Conservation (phyloP, 1,284 basidiomycete genomes). For the Tylopilus orsonianus region DNA sequence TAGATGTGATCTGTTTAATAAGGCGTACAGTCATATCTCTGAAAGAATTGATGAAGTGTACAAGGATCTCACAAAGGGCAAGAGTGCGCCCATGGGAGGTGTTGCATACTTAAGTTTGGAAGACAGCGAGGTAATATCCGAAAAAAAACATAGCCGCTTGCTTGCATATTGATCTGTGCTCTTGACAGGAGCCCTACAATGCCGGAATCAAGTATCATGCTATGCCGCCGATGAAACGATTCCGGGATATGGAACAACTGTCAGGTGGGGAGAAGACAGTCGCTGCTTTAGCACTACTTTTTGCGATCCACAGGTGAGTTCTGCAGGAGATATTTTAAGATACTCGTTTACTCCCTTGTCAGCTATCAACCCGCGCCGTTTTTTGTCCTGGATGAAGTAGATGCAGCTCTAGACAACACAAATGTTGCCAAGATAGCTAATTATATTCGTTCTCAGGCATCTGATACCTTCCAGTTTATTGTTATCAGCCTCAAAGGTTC, state of each 20-base stretch:
- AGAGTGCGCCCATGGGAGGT: slow-evolving; percentile 90
- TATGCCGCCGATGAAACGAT: slow-evolving; percentile 99
- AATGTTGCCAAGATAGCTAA: slow-evolving; percentile 93
- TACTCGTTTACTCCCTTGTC: slow-evolving; percentile 5
- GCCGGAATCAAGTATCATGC: slow-evolving; percentile 98
- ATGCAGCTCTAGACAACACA: slow-evolving; percentile 94
- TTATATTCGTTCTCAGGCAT: slow-evolving; percentile 83
- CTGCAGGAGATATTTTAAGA: background rate
- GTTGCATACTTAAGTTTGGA: slow-evolving; percentile 96
- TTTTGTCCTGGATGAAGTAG: slow-evolving; percentile 98
- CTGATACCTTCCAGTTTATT: slow-evolving; percentile 87
- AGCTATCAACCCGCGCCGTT: slow-evolving; percentile 98
- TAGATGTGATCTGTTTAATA: slow-evolving; percentile 88
- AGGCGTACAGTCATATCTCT: slow-evolving; percentile 95
- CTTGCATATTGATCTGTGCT: slow-evolving; percentile 5
- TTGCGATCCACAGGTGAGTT: slow-evolving; percentile 88
- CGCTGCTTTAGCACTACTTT: slow-evolving; percentile 91
- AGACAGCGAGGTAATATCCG: slow-evolving; percentile 77
- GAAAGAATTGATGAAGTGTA: slow-evolving; percentile 94
- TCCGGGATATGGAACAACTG: slow-evolving; percentile 98
- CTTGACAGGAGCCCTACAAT: slow-evolving; percentile 84
- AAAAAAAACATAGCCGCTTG: background rate
- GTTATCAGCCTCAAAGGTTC: slow-evolving; percentile 95
- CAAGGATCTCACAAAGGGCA: slow-evolving; percentile 96
- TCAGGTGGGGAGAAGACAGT: slow-evolving; percentile 99